These are phyloP conservation scores for Eimeria zaria DNA, from an alignment of 169 alveolate genomes.

Conservation along the genomic window DNA sequence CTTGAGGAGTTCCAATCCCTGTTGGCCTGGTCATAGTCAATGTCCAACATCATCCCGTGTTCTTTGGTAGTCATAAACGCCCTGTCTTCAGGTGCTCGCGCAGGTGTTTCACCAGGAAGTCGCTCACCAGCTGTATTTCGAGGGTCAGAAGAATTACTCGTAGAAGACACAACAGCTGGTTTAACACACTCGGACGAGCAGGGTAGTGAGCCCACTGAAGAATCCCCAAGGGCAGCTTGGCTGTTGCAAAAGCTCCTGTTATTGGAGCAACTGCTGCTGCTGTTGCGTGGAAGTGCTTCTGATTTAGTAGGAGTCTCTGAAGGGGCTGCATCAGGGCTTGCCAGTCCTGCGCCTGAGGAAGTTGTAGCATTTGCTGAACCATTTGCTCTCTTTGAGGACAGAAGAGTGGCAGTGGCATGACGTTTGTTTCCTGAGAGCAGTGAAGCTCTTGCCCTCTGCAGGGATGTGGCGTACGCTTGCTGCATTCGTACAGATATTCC, in stretches of 20 bases:
- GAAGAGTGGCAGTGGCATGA: not conserved
- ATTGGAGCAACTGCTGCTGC: not conserved
- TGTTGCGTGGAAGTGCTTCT: not conserved
- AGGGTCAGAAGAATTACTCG: not conserved
- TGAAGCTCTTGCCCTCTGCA: conserved; percentile 38
- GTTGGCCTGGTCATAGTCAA: conserved; percentile 81
- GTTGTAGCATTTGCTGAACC: not conserved
- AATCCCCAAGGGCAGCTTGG: not conserved
- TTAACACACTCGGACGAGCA: not conserved
- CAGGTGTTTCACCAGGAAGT: not conserved
- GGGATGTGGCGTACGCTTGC: conserved; percentile 22
- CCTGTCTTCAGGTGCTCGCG: conserved; percentile 8
- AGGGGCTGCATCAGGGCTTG: conserved; percentile 5
- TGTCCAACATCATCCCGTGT: conserved; percentile 78
- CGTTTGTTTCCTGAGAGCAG: conserved; percentile 11
- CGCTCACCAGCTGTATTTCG: not conserved
- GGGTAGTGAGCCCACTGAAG: not conserved
- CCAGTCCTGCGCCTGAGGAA: not conserved
- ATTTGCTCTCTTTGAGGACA: not conserved
- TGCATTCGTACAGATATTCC: conserved; percentile 59
- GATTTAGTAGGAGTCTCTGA: not conserved
- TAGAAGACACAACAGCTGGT: not conserved
- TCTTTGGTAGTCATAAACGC: conserved; percentile 20
- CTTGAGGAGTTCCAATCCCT: not conserved
- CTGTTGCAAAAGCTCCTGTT: not conserved